Evolutionary conservation across 2,329 filamentous ascomycete genomes (phyloP).

Genomic region (Stemphylium vesicarium): DNA sequence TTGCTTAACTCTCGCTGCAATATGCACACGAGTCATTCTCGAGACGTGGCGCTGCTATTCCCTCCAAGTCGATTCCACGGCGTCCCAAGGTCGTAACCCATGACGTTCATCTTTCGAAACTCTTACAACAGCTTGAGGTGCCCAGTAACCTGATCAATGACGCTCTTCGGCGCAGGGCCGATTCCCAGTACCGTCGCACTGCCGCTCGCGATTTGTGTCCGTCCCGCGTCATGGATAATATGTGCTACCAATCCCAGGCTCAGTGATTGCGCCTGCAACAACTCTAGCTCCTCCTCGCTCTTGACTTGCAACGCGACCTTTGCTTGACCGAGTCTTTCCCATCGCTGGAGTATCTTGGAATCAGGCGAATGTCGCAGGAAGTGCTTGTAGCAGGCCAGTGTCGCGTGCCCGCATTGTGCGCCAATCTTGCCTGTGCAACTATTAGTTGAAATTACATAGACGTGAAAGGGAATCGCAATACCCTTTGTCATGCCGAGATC

Average conservation of each 20-base stretch:
- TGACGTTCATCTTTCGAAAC: background rate
- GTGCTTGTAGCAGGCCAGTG: slow-evolving; percentile 93
- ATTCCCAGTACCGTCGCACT: slow-evolving; percentile 89
- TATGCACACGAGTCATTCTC: slow-evolving; percentile 9
- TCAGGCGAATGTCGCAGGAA: slow-evolving; percentile 64
- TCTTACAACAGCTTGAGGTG: slow-evolving; percentile 77
- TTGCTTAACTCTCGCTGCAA: background rate
- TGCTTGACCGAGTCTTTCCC: slow-evolving; percentile 86
- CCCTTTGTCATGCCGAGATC: slow-evolving; percentile 98
- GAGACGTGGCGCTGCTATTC: background rate
- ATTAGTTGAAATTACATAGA: background rate
- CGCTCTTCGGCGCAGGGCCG: slow-evolving; percentile 76
- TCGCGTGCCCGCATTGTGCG: slow-evolving; percentile 94
- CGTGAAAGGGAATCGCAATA: slow-evolving; percentile 46
- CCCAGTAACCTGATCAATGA: slow-evolving; percentile 86
- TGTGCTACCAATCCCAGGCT: slow-evolving; percentile 86
- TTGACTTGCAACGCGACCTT: slow-evolving; percentile 94
- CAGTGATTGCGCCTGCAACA: slow-evolving; percentile 80
- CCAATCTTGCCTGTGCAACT: slow-evolving; percentile 82
- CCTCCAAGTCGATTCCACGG: background rate
- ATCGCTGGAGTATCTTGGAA: slow-evolving; percentile 74
- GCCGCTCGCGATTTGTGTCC: slow-evolving; percentile 93
- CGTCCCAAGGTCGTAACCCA: background rate
- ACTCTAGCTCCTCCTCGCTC: slow-evolving; percentile 77
- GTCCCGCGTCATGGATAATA: slow-evolving; percentile 91